These are phyloP conservation scores for Candolleomyces efflorescens DNA, from an alignment of 768 basidiomycete species.

Conservation along the genomic window DNA sequence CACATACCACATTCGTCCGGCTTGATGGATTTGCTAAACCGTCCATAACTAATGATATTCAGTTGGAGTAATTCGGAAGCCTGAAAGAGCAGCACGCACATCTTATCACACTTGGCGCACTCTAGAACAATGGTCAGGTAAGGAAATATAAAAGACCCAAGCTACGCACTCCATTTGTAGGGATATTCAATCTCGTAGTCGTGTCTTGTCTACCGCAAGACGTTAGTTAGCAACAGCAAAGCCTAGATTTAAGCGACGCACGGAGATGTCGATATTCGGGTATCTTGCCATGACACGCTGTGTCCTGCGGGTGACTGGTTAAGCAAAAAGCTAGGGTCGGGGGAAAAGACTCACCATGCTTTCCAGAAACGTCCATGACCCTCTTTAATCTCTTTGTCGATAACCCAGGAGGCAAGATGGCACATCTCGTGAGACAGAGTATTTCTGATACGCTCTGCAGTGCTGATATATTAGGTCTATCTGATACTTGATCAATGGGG, in stretches of 20 bases:
- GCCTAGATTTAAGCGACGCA: slow-evolving; percentile 20
- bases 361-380: slow-evolving; percentile 73
- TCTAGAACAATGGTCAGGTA: slow-evolving; percentile 32
- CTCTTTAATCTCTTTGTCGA: slow-evolving; percentile 65
- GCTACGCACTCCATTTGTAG: slow-evolving; percentile 61
- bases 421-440: slow-evolving; percentile 93
- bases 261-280: slow-evolving; percentile 70
- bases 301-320: slow-evolving; percentile 45
- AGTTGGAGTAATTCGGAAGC: slow-evolving; percentile 1
- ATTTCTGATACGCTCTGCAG: slow-evolving; percentile 69
- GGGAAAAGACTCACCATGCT: slow-evolving; percentile 46
- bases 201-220: slow-evolving; percentile 53
- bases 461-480: slow-evolving; percentile 20
- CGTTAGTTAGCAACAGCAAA: neutral
- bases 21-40: slow-evolving; percentile 69
- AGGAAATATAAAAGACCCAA: neutral
- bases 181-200: slow-evolving; percentile 73
- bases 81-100: slow-evolving; percentile 35
- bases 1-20: slow-evolving; percentile 59
- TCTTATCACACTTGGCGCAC: slow-evolving; percentile 59
- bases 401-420: slow-evolving; percentile 83
- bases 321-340: neutral
- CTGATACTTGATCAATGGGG: neutral
- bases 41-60: slow-evolving; percentile 52
- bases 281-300: slow-evolving; percentile 60